Conservation (phyloP, 306 rosid genomes). For the Prunus mongolica region DNA sequence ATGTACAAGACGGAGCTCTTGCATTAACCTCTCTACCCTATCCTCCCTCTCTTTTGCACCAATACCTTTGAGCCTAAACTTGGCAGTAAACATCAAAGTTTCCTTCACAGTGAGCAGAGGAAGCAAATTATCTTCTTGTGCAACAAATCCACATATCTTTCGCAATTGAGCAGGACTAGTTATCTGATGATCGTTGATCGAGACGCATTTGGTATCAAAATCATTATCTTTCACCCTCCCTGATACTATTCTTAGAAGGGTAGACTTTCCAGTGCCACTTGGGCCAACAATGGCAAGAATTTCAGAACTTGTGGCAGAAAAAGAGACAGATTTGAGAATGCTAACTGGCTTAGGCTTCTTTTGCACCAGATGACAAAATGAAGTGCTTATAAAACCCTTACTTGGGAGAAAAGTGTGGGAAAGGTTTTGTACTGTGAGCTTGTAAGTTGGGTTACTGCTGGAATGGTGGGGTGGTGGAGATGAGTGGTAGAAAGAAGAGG, state of each 20-base stretch:
- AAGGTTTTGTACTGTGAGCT: conserved; percentile 49
- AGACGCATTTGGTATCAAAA: conserved; percentile 48
- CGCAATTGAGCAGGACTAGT: conserved; percentile 55
- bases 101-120: conserved; percentile 87
- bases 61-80: conserved; percentile 61
- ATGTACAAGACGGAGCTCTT: conserved; percentile 73
- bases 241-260: conserved; percentile 58
- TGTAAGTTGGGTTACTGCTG: conserved; percentile 22
- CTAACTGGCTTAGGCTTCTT: conserved; percentile 46
- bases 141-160: conserved; percentile 72
- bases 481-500: conserved; percentile 56
- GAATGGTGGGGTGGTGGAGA: conserved; percentile 31
- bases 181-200: conserved; percentile 50
- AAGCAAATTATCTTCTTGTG: conserved; percentile 81
- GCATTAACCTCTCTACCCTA: conserved; percentile 62
- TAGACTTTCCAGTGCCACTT: conserved; percentile 90
- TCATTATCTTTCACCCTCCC: conserved; percentile 52
- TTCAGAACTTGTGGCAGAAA: conserved; percentile 61
- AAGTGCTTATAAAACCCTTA: conserved; percentile 24
- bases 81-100: conserved; percentile 67
- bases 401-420: conserved; percentile 48
- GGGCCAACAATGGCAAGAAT: conserved; percentile 85
- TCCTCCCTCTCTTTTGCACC: conserved; percentile 42
- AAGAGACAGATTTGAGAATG: conserved; percentile 74
- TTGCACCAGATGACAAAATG: conserved; percentile 32